Base-by-base conservation (phyloP, 2,329 filamentous ascomycete species). In the Pseudopyricularia javanii region DNA sequence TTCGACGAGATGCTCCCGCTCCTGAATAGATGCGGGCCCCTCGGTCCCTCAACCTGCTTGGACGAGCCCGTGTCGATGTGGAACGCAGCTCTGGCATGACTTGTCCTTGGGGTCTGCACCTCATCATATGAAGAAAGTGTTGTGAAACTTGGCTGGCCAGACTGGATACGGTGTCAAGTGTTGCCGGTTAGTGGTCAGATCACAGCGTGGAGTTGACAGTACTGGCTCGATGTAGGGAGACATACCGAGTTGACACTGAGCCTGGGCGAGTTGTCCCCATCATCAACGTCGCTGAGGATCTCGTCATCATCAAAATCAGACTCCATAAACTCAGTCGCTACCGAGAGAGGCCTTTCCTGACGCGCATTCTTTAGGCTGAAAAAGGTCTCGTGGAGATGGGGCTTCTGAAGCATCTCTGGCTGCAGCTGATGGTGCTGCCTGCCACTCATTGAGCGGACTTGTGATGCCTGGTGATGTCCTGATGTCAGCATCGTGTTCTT, bases 41-140 rank as follows among this genome's bases (percentile, higher is more conserved):
- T 79, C 2, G 91, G 91, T 1, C 91, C 91, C 64, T 89, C 78
- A 7, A 91, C 82, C 32, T 83, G 75, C 66, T 85, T 85, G n/a
- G 47, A 28, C 40, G 76, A 66, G 55, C 78, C 75, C 55, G 78
- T 70, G 47, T 82, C 76, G 58, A 84, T 76, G 50, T 80, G 74
- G 61, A 83, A 88, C 28, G 74, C 73, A 56, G 75, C 75, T 56
- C 80, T 76, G 57, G 79, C 74, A 58, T 75, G 75, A 60, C 72
- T 78, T 47, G 85, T 85, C 56, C 80, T 78, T 17, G 91, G 91
- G 26, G 91, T 95, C 30, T 81, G 80, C 3, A 83, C 77, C 64
- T 95, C 90, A 62, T 94, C 89, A 61, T 86, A 90, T 1, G 88
- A 91, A 7, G 90, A 95, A 35, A 93, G 74, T 2, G 91, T 95